These are phyloP conservation scores for Xylariaceae sp. DNA, from an alignment of 2,329 filamentous ascomycete genomes.

Conservation along the genomic window DNA sequence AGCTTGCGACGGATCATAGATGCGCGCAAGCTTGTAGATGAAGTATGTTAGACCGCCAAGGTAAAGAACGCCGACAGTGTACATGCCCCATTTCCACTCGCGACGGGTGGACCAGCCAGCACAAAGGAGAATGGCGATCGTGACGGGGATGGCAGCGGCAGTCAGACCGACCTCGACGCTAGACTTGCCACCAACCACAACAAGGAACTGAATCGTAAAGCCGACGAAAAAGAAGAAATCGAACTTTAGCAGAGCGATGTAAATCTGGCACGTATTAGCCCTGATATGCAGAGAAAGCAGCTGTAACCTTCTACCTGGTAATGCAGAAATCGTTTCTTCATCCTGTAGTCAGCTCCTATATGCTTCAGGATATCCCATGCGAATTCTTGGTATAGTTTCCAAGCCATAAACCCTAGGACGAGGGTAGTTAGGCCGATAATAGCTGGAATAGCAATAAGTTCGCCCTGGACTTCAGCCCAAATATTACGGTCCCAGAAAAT, in stretches of 20 bases:
- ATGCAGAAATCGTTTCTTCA: conserved; percentile 95
- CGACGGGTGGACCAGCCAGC: conserved; percentile 85
- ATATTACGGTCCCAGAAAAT: conserved; percentile 58
- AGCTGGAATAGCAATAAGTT: conserved; percentile 82
- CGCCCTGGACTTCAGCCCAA: conserved; percentile 74
- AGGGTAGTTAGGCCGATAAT: conserved; percentile 80
- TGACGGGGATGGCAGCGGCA: conserved; percentile 87
- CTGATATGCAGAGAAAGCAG: background rate
- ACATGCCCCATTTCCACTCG: conserved; percentile 82
- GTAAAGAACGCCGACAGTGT: conserved; percentile 80
- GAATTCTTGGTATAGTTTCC: conserved; percentile 98
- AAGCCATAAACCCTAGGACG: conserved; percentile 77
- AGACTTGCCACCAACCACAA: conserved; percentile 76
- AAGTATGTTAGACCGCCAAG: conserved; percentile 92
- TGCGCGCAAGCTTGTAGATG: conserved; percentile 96
- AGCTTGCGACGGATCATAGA: conserved; percentile 73
- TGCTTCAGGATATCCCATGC: conserved; percentile 99
- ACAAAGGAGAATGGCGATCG: conserved; percentile 83
- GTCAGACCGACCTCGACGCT: conserved; percentile 85
- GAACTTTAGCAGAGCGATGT: conserved; percentile 96
- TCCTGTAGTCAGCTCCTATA: conserved; percentile 93
- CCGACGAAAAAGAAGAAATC: conserved; percentile 99
- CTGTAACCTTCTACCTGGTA: conserved; percentile 74
- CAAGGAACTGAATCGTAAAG: conserved; percentile 97
- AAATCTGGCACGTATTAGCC: conserved; percentile 68